Evolutionary conservation across 441 rosid genomes (phyloP), one percentile per base, ranked within the genome.

Genomic region (Syzygium malaccense): DNA sequence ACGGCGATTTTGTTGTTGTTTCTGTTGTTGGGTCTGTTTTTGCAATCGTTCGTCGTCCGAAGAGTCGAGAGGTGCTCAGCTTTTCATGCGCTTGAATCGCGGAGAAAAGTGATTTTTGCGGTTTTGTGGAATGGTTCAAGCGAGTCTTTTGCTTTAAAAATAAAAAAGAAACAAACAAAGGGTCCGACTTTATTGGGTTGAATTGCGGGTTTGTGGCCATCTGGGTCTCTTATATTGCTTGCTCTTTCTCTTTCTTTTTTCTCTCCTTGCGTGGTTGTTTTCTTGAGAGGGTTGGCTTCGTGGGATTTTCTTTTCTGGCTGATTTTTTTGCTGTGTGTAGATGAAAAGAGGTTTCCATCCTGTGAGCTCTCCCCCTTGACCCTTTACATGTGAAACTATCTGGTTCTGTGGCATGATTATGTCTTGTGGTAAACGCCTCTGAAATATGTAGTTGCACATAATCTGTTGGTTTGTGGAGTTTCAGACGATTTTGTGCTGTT

Each of bases 51-150:
- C 83, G 83, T 75, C n/a, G n/a, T 75, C 41, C n/a, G 17, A 14
- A 5, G 55, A 58, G 51, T 86, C 86, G 85, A 83, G 25, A 87
- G 88, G 88, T 87, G 60, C 83, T 89, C 60, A 85, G 90, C 91
- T 90, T 91, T 92, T 88, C 84, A 87, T 88, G 83, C 55, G 90
- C 95, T 92, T 66, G 86, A 92, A 92, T 93, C 90, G 48, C 91
- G 94, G 95, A 71, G 89, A 87, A 87, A 92, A 88, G 45, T 88
- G 71, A 26, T n/a, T 58, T 37, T 87, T 91, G 62, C 86, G 86
- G 86, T 89, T 89, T 88, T 90, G 92, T 87, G 94, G 95, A 91
- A 88, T 86, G 91, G 84, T 89, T 89, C 88, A 85, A 80, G 66
- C 89, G 87, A 87, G 88, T 87, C 90, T 60, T 79, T 89, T 83